Evolutionary conservation across 768 basidiomycete genomes (phyloP).

Genomic region (Xanthoconium purpureum): DNA sequence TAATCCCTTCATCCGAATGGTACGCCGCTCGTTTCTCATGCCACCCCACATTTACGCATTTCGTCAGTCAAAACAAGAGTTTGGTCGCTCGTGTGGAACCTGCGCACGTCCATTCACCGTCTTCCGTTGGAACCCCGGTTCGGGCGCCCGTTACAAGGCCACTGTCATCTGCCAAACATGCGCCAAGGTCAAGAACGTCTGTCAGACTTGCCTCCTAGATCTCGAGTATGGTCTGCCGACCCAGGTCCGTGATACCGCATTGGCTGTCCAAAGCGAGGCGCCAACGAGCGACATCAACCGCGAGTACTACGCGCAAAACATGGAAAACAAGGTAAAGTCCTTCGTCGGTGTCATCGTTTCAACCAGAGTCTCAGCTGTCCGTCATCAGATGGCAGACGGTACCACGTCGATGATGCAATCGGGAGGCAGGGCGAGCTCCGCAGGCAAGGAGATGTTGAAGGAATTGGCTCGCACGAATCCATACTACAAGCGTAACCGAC

Average conservation of each 20-base stretch:
- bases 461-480: slow-evolving; percentile 92
- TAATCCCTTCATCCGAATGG: slow-evolving; percentile 95
- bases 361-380: not conserved
- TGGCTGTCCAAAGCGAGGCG: slow-evolving; percentile 80
- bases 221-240: slow-evolving; percentile 95
- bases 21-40: slow-evolving; percentile 33
- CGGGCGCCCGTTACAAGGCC: slow-evolving; percentile 91
- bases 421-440: slow-evolving; percentile 61
- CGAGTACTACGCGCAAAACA: slow-evolving; percentile 91
- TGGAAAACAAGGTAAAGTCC: slow-evolving; percentile 68
- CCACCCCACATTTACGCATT: not conserved
- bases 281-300: slow-evolving; percentile 97
- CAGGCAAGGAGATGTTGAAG: slow-evolving; percentile 96
- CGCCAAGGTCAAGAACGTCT: slow-evolving; percentile 93
- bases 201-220: slow-evolving; percentile 96
- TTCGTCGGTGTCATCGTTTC: not conserved
- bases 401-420: slow-evolving; percentile 58
- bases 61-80: slow-evolving; percentile 98
- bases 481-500: slow-evolving; percentile 94
- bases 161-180: slow-evolving; percentile 98
- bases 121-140: slow-evolving; percentile 97
- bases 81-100: slow-evolving; percentile 93
- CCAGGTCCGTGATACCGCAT: slow-evolving; percentile 94
- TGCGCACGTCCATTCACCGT: slow-evolving; percentile 96
- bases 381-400: slow-evolving; percentile 59